These are phyloP conservation scores for Eruca vesicaria DNA, from an alignment of 441 rosid species.

Conservation along the genomic window DNA sequence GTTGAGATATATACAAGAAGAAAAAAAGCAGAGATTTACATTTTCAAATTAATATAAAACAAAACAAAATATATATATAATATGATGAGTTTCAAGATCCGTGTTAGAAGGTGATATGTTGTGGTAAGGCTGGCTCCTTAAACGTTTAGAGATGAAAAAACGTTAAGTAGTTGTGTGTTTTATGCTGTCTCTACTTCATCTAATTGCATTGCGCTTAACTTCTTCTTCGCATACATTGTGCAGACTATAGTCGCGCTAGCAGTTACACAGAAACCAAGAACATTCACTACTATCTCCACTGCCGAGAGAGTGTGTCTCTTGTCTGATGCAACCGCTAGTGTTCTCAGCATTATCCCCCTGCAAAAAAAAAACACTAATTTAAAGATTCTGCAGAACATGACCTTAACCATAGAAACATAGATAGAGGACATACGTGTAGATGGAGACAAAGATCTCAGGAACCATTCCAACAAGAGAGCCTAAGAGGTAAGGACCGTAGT, in stretches of 20 bases:
- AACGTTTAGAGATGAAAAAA: background rate
- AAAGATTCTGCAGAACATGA: conserved; percentile 1
- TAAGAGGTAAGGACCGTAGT: conserved; percentile 77
- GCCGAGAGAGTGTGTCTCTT: conserved; percentile 60
- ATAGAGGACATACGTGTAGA: conserved; percentile 73
- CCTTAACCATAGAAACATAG: background rate
- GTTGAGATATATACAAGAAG: conserved; percentile 13
- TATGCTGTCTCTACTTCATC: conserved; percentile 48
- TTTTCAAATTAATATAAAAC: background rate
- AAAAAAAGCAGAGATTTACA: background rate
- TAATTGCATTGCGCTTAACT: conserved; percentile 60
- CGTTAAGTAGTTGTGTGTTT: background rate
- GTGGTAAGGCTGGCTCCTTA: no score
- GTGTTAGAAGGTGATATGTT: conserved; percentile 22
- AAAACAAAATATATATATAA: background rate
- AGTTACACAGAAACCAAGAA: conserved; percentile 68
- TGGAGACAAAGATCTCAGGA: conserved; percentile 86
- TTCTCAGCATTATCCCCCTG: conserved; percentile 79
- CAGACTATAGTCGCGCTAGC: conserved; percentile 64
- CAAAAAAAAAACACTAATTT: background rate
- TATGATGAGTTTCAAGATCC: background rate
- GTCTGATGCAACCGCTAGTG: conserved; percentile 89
- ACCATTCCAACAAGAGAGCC: conserved; percentile 90
- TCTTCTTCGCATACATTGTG: conserved; percentile 78
- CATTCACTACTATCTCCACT: conserved; percentile 70